These are phyloP conservation scores for Botrytis pseudocinerea DNA, from an alignment of 2,329 filamentous ascomycete species.

Conservation along the genomic window DNA sequence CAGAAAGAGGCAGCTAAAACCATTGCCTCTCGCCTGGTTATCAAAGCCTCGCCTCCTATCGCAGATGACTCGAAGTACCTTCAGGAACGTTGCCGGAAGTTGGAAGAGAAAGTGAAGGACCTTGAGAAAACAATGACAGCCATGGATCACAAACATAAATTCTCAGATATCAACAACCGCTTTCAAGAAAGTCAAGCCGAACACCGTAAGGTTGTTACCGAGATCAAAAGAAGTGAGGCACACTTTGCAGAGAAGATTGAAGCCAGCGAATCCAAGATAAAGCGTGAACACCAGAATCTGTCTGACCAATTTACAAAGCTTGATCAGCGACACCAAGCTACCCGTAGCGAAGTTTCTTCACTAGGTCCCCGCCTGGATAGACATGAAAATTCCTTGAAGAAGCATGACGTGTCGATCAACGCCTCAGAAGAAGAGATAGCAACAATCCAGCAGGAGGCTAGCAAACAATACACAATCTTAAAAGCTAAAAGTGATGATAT, in stretches of 20 bases:
- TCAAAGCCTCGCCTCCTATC: not conserved
- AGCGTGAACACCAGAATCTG: not conserved
- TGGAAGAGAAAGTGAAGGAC: not conserved
- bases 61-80: not conserved
- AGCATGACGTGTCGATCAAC: not conserved
- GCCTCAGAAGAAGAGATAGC: not conserved
- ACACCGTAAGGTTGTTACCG: not conserved
- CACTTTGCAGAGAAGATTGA: not conserved
- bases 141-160: not conserved
- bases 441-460: not conserved
- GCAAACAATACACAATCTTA: not conserved
- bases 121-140: not conserved
- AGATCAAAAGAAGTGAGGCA: not conserved
- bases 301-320: not conserved
- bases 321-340: conserved; percentile 7
- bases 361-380: not conserved
- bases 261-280: not conserved
- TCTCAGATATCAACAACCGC: not conserved
- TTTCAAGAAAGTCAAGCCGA: not conserved
- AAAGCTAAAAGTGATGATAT: not conserved
- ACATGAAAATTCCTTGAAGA: not conserved
- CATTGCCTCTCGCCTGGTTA: not conserved
- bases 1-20: not conserved
- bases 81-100: not conserved
- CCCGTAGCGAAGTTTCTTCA: not conserved